Conservation (phyloP, 1,284 basidiomycete species). For the Amylostereum areolatum region DNA sequence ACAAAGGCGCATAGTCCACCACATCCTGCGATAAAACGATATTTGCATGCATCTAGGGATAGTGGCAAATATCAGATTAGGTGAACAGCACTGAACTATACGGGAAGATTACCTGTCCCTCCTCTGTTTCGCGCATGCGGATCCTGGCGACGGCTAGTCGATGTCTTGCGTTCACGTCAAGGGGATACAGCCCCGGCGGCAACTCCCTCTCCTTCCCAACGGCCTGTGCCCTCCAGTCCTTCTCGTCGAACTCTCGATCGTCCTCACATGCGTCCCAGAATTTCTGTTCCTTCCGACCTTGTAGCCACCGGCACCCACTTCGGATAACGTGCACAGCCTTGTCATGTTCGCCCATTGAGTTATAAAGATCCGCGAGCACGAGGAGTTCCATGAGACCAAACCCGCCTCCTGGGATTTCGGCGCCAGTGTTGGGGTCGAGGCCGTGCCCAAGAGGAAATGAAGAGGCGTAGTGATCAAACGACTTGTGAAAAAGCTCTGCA, state of each 20-base stretch:
- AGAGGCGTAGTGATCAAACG: conserved; percentile 42
- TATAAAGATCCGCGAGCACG: conserved; percentile 80
- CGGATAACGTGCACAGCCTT: conserved; percentile 69
- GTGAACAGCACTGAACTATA: no score
- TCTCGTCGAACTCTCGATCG: conserved; percentile 81
- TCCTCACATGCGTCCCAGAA: conserved; percentile 84
- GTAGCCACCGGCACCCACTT: conserved; percentile 83
- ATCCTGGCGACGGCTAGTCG: conserved; percentile 84
- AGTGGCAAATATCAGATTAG: no score
- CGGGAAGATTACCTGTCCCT: conserved; percentile 59
- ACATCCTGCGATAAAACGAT: conserved; percentile 69
- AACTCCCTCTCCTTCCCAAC: conserved; percentile 28
- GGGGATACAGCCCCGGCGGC: conserved; percentile 49
- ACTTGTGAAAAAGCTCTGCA: conserved; percentile 59
- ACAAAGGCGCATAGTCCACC: conserved; percentile 71
- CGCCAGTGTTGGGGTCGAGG: conserved; percentile 18
- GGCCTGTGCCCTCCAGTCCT: conserved; percentile 25
- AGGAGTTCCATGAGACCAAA: conserved; percentile 66
- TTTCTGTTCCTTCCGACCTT: conserved; percentile 68
- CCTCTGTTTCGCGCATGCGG: conserved; percentile 73
- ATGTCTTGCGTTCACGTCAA: conserved; percentile 82
- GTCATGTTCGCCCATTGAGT: conserved; percentile 64
- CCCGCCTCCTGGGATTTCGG: conserved; percentile 34
- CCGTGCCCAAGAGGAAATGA: conserved; percentile 29
- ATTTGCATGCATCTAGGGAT: conserved; percentile 64